Base-by-base conservation (phyloP, 805 yeast species). In the Yarrowia osloensis region DNA sequence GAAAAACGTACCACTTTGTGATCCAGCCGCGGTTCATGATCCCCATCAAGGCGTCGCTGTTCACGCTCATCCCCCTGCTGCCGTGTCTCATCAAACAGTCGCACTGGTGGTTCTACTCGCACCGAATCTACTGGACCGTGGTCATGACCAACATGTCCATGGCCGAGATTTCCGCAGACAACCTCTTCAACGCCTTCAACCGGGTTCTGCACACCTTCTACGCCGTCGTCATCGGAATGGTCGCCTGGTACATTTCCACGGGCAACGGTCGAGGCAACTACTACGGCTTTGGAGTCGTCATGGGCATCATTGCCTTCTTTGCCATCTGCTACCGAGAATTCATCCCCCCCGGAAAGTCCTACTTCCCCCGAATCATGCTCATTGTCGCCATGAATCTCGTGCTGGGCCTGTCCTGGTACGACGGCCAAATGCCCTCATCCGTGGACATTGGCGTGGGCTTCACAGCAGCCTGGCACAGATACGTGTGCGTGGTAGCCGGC, bases 171-270 rank as follows among this genome's bases (percentile, higher is more conserved):
- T 72, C 77, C 1, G 79, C 76, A 9, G 79, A 77, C 67, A 74
- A 76, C 5, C 47, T 73, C 1, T 75, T 74, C 50, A 74, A 74
- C 4, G 68, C 74, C 21, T 31, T 73, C 4, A 66, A 71, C 21
- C 72, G 76, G 26, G 54, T 76, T 5, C 46, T 71, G 19, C 74
- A 70, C 62, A 74, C 77, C 1, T 72, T 77, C 39, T 40, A 72
- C 40, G 78, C 78, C 6, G 70, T 75, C 28, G 59, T 75, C 6
- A 55, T 73, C 2, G 79, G 77, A 0, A 70, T 77, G 74, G 74
- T 74, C 9, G 73, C 68, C 2, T 77, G 79, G 79, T 77, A 77
- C 62, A 76, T 77, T 17, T 72, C 76, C 6, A 67, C 76, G 0
- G 78, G 78, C 0, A 65, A 66, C 24, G 79, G 63, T 17, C 22